These are phyloP conservation scores for Daldinia concentrica DNA, from an alignment of 495 filamentous ascomycete genomes.

Conservation along the genomic window DNA sequence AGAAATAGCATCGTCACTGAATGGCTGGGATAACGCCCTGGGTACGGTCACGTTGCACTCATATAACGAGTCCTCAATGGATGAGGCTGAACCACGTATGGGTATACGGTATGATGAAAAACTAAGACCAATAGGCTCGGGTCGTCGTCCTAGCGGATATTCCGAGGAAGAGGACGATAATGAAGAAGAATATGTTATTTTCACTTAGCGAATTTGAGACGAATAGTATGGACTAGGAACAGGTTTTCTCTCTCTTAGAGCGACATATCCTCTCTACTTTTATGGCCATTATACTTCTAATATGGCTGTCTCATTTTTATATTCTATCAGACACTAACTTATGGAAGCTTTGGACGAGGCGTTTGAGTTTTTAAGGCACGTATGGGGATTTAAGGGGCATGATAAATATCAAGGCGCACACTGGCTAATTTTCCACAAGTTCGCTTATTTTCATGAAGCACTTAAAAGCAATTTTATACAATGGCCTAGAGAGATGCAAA, in stretches of 20 bases:
- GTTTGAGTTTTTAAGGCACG: constrained; percentile 4
- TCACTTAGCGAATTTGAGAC: not conserved
- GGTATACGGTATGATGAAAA: constrained; percentile 64
- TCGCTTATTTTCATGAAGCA: constrained; percentile 17
- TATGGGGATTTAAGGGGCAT: not conserved
- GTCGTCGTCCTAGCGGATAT: not conserved
- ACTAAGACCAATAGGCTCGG: constrained; percentile 39
- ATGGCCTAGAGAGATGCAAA: constrained; percentile 30
- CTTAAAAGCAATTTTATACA: constrained; percentile 43
- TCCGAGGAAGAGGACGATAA: constrained; percentile 26
- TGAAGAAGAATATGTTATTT: not conserved
- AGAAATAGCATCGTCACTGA: constrained; percentile 76
- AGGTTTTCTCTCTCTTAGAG: not conserved
- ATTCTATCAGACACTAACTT: not conserved
- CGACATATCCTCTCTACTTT: not conserved
- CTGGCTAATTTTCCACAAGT: constrained; percentile 8
- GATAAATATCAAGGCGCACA: constrained; percentile 23
- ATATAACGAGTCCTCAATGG: constrained; percentile 72
- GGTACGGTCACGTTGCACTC: constrained; percentile 81
- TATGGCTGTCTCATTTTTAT: not conserved
- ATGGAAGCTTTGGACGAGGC: constrained; percentile 9
- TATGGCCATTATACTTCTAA: not conserved
- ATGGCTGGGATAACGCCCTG: constrained; percentile 71
- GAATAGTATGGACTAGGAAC: not conserved
- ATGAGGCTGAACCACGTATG: constrained; percentile 73